Evolutionary conservation across 208 protist species (phyloP).

Genomic region (Leishmania braziliensis): DNA sequence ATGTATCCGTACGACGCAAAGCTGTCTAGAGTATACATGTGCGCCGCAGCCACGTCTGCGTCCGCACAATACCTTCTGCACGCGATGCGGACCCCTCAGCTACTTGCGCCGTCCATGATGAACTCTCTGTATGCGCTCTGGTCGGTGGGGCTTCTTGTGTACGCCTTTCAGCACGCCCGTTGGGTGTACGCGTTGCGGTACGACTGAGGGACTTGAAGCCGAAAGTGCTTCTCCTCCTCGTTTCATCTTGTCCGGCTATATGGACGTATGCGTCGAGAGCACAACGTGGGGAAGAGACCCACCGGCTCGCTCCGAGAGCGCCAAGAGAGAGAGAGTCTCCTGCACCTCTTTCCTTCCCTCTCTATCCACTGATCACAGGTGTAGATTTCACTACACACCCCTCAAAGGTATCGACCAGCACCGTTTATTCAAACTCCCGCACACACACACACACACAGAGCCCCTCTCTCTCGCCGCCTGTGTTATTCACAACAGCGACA

Average conservation of each 20-base stretch:
- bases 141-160: constrained; percentile 55
- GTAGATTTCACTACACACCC: background rate
- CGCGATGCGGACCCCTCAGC: constrained; percentile 53
- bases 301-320: background rate
- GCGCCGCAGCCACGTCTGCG: constrained; percentile 52
- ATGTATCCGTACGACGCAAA: constrained; percentile 59
- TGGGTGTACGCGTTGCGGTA: constrained; percentile 68
- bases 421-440: background rate
- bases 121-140: constrained; percentile 52
- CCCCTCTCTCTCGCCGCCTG: background rate
- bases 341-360: background rate
- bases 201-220: constrained; percentile 33
- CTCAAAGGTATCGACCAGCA: background rate
- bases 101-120: constrained; percentile 37
- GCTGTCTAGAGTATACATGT: constrained; percentile 60
- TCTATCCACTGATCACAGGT: background rate
- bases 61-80: constrained; percentile 71
- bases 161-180: constrained; percentile 48
- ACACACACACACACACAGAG: background rate
- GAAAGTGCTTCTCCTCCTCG: background rate
- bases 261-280: background rate
- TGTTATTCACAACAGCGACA: background rate
- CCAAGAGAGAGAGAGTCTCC: background rate
- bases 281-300: background rate
- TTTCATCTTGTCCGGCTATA: background rate